Conservation (phyloP, 352 stramenopile genomes). For the Globisporangium polare region DNA sequence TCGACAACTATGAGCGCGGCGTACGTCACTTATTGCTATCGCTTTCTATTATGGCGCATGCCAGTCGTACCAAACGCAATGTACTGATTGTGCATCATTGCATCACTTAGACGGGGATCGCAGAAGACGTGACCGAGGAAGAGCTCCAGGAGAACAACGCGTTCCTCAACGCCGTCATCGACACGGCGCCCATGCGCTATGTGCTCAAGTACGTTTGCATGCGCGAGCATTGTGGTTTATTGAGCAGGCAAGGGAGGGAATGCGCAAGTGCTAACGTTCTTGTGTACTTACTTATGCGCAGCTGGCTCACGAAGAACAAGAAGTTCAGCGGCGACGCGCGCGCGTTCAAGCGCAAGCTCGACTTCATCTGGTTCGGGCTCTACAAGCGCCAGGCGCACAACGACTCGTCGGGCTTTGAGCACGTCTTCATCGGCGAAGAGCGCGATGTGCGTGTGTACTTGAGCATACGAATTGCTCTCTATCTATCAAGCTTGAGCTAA, state of each 20-base stretch:
- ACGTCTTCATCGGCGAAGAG: constrained; percentile 96
- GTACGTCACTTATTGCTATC: constrained; percentile 27
- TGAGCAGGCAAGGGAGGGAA: too few relatives aligned
- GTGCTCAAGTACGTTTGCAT: constrained; percentile 67
- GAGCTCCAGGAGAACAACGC: constrained; percentile 88
- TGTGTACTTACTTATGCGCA: constrained; percentile 15
- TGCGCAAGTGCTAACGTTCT: not conserved
- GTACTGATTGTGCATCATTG: not conserved
- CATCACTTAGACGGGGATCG: constrained; percentile 60
- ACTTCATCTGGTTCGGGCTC: constrained; percentile 94
- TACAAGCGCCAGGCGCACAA: constrained; percentile 87
- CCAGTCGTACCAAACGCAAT: not conserved
- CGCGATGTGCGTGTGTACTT: constrained; percentile 65
- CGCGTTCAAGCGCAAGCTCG: constrained; percentile 89
- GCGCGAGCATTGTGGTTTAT: not conserved
- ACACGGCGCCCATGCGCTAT: constrained; percentile 94
- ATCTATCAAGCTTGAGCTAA: not conserved
- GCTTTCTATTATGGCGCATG: not conserved
- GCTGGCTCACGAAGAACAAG: constrained; percentile 81
- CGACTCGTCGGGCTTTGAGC: constrained; percentile 95
- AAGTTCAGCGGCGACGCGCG: constrained; percentile 70
- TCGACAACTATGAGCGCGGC: constrained; percentile 88
- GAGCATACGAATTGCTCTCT: not conserved
- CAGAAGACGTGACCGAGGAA: constrained; percentile 80
- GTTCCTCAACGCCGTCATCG: constrained; percentile 92